Evolutionary conservation across 1,284 basidiomycete species (phyloP).

Genomic region (Pseudozyma pruni): DNA sequence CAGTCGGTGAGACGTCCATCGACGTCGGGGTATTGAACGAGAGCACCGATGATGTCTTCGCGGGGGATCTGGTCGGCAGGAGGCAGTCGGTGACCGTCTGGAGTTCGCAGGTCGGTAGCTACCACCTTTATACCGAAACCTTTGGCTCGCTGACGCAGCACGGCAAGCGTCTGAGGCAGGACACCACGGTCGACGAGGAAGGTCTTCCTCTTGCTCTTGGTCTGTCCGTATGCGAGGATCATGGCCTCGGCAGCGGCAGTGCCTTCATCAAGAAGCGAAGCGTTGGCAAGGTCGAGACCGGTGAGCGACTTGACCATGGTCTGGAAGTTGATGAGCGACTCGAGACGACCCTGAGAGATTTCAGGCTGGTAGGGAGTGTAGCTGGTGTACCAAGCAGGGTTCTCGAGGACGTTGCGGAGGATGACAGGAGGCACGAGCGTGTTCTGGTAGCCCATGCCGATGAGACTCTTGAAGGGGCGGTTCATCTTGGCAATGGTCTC

Average conservation of each 20-base stretch:
- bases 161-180: constrained; percentile 65
- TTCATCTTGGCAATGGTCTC: constrained; percentile 82
- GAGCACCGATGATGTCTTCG: constrained; percentile 78
- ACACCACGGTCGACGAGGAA: constrained; percentile 66
- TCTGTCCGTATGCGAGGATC: constrained; percentile 60
- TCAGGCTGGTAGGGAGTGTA: constrained; percentile 93
- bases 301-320: constrained; percentile 96
- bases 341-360: constrained; percentile 89
- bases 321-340: constrained; percentile 96
- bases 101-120: constrained; percentile 52
- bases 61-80: constrained; percentile 53
- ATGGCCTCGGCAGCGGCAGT: constrained; percentile 67
- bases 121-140: constrained; percentile 66
- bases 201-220: constrained; percentile 59
- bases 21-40: constrained; percentile 83
- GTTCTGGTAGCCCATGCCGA: constrained; percentile 94
- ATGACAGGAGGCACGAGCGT: constrained; percentile 64
- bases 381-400: constrained; percentile 97
- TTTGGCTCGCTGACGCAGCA: constrained; percentile 63
- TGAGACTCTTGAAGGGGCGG: constrained; percentile 87
- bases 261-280: constrained; percentile 65
- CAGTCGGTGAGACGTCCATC: constrained; percentile 87
- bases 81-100: constrained; percentile 54
- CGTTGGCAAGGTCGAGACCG: constrained; percentile 80
- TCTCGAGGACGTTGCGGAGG: constrained; percentile 76